Evolutionary conservation across 1,284 basidiomycete species (phyloP).

Genomic region (Tremellales sp.): DNA sequence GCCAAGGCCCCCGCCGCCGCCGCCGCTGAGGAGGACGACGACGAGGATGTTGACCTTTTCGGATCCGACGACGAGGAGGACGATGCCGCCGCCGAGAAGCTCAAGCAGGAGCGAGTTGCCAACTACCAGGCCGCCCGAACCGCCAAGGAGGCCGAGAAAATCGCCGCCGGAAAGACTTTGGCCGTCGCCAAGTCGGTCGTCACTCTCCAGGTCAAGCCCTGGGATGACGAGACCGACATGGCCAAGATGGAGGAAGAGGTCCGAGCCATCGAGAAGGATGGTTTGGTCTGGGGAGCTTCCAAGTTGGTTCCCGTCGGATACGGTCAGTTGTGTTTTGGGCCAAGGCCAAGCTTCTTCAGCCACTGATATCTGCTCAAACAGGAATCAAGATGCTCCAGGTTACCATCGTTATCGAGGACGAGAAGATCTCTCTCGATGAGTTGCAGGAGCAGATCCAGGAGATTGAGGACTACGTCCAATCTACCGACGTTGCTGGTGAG

Average conservation of each 20-base stretch:
- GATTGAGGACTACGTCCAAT: slow-evolving; percentile 95
- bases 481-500: slow-evolving; percentile 72
- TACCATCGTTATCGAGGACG: slow-evolving; percentile 84
- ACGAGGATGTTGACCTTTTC: slow-evolving; percentile 90
- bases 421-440: slow-evolving; percentile 90
- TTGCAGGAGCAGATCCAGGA: slow-evolving; percentile 84
- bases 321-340: slow-evolving; percentile 27
- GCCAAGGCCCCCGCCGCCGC: slow-evolving; percentile 53
- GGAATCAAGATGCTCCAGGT: slow-evolving; percentile 92
- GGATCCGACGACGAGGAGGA: slow-evolving; percentile 74
- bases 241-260: slow-evolving; percentile 74
- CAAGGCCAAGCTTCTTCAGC: not conserved
- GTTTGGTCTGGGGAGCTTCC: slow-evolving; percentile 83
- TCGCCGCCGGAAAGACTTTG: slow-evolving; percentile 58
- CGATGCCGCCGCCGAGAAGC: slow-evolving; percentile 84
- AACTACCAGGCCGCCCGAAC: slow-evolving; percentile 94
- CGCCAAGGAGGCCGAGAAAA: slow-evolving; percentile 63
- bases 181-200: slow-evolving; percentile 70
- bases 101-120: slow-evolving; percentile 95
- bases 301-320: slow-evolving; percentile 86
- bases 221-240: slow-evolving; percentile 99
- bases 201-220: slow-evolving; percentile 96
- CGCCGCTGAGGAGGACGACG: slow-evolving; percentile 66
- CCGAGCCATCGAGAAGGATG: slow-evolving; percentile 81
- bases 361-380: slow-evolving; percentile 8